These are phyloP conservation scores for Blastobotrys ciferrii DNA, from an alignment of 1,139 yeast genomes.

Conservation along the genomic window DNA sequence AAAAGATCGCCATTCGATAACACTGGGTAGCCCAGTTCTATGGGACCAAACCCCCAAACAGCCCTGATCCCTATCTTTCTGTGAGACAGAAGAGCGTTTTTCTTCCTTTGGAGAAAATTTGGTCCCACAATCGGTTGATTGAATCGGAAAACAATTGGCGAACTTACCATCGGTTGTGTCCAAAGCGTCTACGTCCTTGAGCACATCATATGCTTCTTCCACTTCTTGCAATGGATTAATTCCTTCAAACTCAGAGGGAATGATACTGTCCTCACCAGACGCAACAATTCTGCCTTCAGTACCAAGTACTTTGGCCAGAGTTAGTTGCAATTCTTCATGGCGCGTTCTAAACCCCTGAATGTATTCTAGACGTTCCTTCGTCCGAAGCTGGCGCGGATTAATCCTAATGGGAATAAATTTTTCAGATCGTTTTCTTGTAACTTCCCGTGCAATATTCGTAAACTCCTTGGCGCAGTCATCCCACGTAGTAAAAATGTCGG, in stretches of 20 bases:
- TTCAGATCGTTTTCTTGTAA: constrained; percentile 71
- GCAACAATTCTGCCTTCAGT: constrained; percentile 25
- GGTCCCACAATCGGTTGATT: too few species aligned
- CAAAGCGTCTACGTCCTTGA: constrained; percentile 41
- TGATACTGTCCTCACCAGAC: constrained; percentile 19
- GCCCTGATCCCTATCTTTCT: background rate
- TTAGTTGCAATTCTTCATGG: constrained; percentile 51
- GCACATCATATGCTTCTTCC: constrained; percentile 42
- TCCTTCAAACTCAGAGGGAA: constrained; percentile 27
- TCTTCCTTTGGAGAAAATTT: too few species aligned
- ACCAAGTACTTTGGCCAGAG: constrained; percentile 40
- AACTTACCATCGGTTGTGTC: constrained; percentile 40
- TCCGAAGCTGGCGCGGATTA: constrained; percentile 44
- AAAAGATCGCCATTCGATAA: too few species aligned
- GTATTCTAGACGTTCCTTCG: constrained; percentile 49
- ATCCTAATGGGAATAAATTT: constrained; percentile 67
- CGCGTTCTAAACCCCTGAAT: constrained; percentile 49
- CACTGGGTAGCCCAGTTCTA: too few species aligned
- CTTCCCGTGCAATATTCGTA: constrained; percentile 64
- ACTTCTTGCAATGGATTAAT: constrained; percentile 40
- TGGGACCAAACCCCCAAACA: too few species aligned
- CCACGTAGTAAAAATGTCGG: constrained; percentile 44
- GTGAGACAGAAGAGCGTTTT: background rate
- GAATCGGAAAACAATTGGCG: too few species aligned
- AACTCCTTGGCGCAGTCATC: constrained; percentile 55